Base-by-base conservation (phyloP, 2,329 filamentous ascomycete species). In the Lachnellula occidentalis region DNA sequence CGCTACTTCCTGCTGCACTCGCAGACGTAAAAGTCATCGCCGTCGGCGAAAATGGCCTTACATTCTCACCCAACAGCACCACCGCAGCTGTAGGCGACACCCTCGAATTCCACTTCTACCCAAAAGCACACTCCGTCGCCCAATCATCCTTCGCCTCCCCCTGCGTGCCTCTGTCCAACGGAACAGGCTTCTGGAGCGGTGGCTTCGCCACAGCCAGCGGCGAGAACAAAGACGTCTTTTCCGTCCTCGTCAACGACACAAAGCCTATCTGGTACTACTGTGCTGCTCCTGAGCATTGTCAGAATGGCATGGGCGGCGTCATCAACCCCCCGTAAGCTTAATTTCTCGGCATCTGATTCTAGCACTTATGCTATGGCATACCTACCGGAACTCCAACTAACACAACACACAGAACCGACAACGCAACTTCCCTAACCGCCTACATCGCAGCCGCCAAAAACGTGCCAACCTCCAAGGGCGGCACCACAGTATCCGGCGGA, bases 61-160 rank as follows among this genome's bases (percentile, higher is more conserved):
- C 64, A 48, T 83, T 82, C 67, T 71, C 74, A 48, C 80, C 80
- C 1, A 70, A 76, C 57, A 75, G 73, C 58, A 69, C 80, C 41
- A 73, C 72, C 2, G 80, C 79, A 17, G 66, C 70, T 11, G 54
- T 74, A 7, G 79, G 78, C 55, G 77, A 80, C 56, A 59, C 77
- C 4, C 66, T 83, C 54, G 78, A 82, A 69, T 83, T 76, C 71
- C 75, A 78, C 63, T 82, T 77, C 72, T 75, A 74, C 58, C 74
- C 78, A 8, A 64, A 61, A 55, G 79, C 77, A 69, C 79, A 81
- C 73, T 74, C 73, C 17, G 70, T 82, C 42, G 73, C 70, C 2
- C 69, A 74, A 59, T 65, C 64, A 17, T 60, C 61, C 34, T 72
- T 72, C 46, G 62, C 58, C 15, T 58, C 56, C 3, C 71, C 71